phyloP scores from a whole-genome alignment of 1,284 basidiomycete species.

The Rhodotorula sp. region DNA sequence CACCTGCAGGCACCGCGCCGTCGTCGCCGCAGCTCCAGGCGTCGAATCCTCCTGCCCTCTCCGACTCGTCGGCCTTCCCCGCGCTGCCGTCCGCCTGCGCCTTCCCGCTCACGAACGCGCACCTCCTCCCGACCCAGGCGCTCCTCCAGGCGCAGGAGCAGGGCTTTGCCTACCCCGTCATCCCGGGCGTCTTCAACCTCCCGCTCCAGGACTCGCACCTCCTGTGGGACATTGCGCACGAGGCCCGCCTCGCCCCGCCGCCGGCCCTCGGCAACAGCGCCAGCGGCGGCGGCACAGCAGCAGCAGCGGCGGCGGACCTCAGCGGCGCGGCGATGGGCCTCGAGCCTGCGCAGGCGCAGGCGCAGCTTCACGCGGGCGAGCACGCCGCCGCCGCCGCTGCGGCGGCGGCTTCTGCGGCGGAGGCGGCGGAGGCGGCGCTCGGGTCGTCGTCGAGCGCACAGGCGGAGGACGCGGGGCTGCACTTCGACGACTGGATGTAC shows the following conservation, averaged over 20 bases:
- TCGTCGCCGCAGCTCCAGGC: not conserved
- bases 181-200: constrained; percentile 15
- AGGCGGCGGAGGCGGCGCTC: not conserved
- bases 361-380: not conserved
- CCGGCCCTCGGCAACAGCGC: too few relatives aligned
- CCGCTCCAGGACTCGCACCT: constrained; percentile 16
- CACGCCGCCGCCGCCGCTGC: not conserved
- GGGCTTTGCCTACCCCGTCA: not conserved
- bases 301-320: not conserved
- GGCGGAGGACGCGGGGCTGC: too few relatives aligned
- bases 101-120: not conserved
- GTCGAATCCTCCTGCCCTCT: not conserved
- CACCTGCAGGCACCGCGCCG: not conserved
- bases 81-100: not conserved
- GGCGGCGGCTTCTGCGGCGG: too few relatives aligned
- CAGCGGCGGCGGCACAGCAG: not conserved
- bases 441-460: not conserved
- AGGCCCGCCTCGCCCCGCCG: not conserved
- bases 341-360: not conserved
- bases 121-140: not conserved
- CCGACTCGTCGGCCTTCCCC: not conserved
- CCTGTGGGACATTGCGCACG: constrained; percentile 26
- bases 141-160: constrained; percentile 5
- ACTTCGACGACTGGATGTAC: constrained; percentile 15
- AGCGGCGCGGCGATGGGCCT: not conserved